These are phyloP conservation scores for Dipsacomyces acuminosporus DNA, from an alignment of 371 early-diverging fungal genomes.

Conservation along the genomic window DNA sequence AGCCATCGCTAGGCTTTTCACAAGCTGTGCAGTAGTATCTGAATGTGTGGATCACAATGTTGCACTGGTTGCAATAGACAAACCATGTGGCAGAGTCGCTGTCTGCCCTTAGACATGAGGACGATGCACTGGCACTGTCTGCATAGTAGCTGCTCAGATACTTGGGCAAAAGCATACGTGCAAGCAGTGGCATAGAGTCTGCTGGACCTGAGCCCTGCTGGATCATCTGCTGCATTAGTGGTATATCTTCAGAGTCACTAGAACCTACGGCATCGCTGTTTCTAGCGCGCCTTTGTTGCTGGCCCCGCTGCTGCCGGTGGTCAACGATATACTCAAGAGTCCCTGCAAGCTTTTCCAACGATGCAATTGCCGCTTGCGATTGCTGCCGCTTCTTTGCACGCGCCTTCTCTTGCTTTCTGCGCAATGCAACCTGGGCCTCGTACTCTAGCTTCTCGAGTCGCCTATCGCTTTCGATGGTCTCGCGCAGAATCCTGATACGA, in stretches of 20 bases:
- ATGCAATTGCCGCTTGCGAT: constrained; percentile 16
- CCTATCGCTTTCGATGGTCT: constrained; percentile 42
- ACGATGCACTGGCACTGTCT: background rate
- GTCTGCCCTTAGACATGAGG: background rate
- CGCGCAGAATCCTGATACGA: constrained; percentile 37
- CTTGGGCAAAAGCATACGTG: constrained; percentile 21
- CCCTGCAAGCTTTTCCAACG: constrained; percentile 32
- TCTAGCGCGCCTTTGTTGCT: background rate
- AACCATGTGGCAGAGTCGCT: constrained; percentile 50
- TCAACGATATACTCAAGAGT: constrained; percentile 40
- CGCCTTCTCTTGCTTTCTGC: constrained; percentile 25
- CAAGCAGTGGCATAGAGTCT: constrained; percentile 29
- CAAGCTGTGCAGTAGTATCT: constrained; percentile 82
- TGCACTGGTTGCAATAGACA: constrained; percentile 61
- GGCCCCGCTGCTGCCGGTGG: background rate
- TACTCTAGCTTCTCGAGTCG: constrained; percentile 33
- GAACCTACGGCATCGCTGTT: background rate
- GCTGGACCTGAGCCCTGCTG: constrained; percentile 10
- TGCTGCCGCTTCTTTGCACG: constrained; percentile 21
- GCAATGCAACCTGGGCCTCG: constrained; percentile 22
- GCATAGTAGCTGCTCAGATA: constrained; percentile 7
- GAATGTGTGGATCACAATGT: constrained; percentile 55
- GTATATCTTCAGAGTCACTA: constrained; percentile 21
- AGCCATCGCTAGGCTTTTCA: constrained; percentile 62
- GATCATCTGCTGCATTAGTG: constrained; percentile 31